phyloP scores from a whole-genome alignment of 1,284 basidiomycete species.

The Rhodotorula mucilaginosa region DNA sequence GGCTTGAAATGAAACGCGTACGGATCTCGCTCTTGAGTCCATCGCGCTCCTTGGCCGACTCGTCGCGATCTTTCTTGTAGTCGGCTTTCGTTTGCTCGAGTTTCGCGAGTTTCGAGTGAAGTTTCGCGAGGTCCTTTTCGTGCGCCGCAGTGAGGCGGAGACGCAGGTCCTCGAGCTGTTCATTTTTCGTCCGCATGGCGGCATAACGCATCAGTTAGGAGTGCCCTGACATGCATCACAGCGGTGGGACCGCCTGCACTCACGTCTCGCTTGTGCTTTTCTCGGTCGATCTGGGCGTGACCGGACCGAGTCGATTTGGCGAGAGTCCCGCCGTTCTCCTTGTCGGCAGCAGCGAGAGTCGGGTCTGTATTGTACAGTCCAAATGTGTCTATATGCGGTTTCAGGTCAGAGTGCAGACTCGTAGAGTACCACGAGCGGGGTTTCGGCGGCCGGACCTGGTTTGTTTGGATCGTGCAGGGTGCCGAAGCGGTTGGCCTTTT shows the following conservation, averaged over 20 bases:
- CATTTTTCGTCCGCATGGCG: background rate
- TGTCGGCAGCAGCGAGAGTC: background rate
- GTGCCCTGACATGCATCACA: too few relatives aligned
- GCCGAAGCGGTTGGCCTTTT: constrained; percentile 16
- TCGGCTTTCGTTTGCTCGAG: constrained; percentile 14
- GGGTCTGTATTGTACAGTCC: constrained; percentile 19
- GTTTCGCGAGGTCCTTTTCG: constrained; percentile 30
- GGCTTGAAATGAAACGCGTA: too few relatives aligned
- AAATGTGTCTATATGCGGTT: constrained; percentile 19
- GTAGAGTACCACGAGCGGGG: too few relatives aligned
- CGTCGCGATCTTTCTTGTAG: constrained; percentile 12
- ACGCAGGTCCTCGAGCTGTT: constrained; percentile 34
- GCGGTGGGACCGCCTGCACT: background rate
- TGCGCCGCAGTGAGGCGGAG: constrained; percentile 5
- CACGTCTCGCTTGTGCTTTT: constrained; percentile 31
- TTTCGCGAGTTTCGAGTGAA: constrained; percentile 19
- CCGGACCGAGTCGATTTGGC: background rate
- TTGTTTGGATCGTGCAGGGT: constrained; percentile 5
- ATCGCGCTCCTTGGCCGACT: constrained; percentile 15
- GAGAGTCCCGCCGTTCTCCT: constrained; percentile 26
- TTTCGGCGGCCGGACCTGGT: constrained; percentile 13
- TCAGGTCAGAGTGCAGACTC: background rate
- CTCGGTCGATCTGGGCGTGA: background rate
- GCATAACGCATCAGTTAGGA: too few relatives aligned
- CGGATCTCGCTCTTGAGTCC: constrained; percentile 32